A percentile compares a stretch with the other conserved stretches of the same genome.
Conservation (phyloP, 2,329 filamentous ascomycete genomes). For the Pseudogymnoascus sp. region DNA sequence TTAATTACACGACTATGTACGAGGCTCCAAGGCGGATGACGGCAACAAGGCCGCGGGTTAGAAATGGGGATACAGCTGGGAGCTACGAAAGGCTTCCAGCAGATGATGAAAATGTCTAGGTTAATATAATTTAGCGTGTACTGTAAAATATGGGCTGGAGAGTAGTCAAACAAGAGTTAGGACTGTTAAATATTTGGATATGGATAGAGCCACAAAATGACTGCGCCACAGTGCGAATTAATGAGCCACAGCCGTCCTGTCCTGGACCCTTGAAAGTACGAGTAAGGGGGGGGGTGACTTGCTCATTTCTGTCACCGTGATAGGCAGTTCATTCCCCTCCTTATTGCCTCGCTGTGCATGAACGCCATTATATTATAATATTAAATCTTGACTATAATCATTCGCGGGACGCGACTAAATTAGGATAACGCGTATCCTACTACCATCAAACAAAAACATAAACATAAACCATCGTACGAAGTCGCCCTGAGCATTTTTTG, state of each 20-base stretch:
- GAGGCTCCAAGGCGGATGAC: slow-evolving; percentile 70
- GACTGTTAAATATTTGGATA: not conserved
- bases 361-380: not conserved
- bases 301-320: slow-evolving; percentile 7
- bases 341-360: not conserved
- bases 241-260: too few relatives aligned
- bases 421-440: not conserved
- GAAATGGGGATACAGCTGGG: slow-evolving; percentile 22
- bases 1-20: slow-evolving; percentile 88
- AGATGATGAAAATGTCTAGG: slow-evolving; percentile 11
- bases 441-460: not conserved
- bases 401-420: not conserved
- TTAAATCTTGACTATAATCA: not conserved
- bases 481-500: not conserved
- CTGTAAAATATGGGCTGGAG: not conserved
- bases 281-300: not conserved
- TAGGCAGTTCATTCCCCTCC: slow-evolving; percentile 3
- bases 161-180: not conserved
- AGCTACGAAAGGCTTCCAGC: slow-evolving; percentile 14
- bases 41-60: not conserved
- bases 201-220: not conserved
- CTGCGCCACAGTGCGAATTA: too few relatives aligned
- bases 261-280: not conserved
- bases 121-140: not conserved
- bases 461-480: too few relatives aligned